A percentile compares a stretch with the other conserved stretches of the same genome.
phyloP scores from a whole-genome alignment of 2,329 filamentous ascomycete genomes.

The Knufia fluminis region DNA sequence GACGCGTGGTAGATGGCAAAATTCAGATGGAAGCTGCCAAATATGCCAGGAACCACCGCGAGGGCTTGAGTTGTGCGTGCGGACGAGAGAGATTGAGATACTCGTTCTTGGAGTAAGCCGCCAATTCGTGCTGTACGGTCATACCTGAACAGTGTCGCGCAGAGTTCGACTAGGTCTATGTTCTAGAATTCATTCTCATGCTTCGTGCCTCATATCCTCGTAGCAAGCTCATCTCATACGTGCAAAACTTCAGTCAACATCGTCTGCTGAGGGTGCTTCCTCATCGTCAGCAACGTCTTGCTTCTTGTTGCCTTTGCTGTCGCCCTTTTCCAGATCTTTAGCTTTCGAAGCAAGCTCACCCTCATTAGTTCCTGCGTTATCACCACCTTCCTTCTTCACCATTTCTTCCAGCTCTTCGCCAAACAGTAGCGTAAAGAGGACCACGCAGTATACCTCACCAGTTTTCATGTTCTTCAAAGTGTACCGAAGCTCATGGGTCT shows the following conservation, averaged over 20 bases:
- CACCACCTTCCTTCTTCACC: slow-evolving; percentile 13
- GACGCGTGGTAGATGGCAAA: too few relatives aligned
- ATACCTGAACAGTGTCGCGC: too few relatives aligned
- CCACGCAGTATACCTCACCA: slow-evolving; percentile 65
- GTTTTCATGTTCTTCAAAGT: slow-evolving; percentile 74
- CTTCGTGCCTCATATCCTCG: background rate
- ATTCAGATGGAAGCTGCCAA: too few relatives aligned
- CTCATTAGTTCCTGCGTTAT: background rate
- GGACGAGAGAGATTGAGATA: too few relatives aligned
- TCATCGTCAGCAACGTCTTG: background rate
- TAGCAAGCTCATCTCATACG: too few relatives aligned
- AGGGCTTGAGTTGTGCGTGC: too few relatives aligned
- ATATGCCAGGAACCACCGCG: too few relatives aligned
- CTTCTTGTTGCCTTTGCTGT: background rate
- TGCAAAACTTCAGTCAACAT: background rate
- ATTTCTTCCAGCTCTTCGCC: slow-evolving; percentile 22
- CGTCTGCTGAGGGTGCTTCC: background rate
- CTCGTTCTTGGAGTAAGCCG: too few relatives aligned
- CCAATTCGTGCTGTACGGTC: too few relatives aligned
- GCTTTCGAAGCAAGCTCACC: slow-evolving; percentile 2
- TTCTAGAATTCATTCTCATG: background rate
- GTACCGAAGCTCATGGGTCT: slow-evolving; percentile 81
- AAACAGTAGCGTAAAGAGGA: slow-evolving; percentile 67
- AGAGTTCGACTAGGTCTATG: too few relatives aligned
- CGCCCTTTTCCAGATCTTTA: background rate